These are phyloP conservation scores for Penicillium macrosclerotiorum DNA, from an alignment of 495 filamentous ascomycete species.

Conservation along the genomic window DNA sequence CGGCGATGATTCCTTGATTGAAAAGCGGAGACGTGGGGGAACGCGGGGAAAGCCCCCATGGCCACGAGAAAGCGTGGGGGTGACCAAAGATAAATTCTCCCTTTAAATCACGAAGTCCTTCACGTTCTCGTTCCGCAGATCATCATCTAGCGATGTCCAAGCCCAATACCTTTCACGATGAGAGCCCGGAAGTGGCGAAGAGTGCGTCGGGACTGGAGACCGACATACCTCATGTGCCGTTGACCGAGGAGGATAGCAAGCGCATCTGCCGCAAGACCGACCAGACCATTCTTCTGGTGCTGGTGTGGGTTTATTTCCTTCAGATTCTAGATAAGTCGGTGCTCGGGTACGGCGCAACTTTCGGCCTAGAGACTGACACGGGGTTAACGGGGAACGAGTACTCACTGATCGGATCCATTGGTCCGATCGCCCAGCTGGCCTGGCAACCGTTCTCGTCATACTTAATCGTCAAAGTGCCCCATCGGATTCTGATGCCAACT, in stretches of 20 bases:
- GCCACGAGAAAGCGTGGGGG: conserved; percentile 6
- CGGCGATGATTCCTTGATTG: neutral
- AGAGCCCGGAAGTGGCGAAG: conserved; percentile 7
- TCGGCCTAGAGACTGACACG: conserved; percentile 56
- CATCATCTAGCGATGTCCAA: conserved; percentile 16
- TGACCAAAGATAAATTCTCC: conserved; percentile 1
- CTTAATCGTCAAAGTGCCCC: conserved; percentile 65
- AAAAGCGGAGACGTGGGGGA: conserved; percentile 13
- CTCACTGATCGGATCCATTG: conserved; percentile 60
- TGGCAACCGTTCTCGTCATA: conserved; percentile 66
- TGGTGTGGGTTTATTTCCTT: conserved; percentile 65
- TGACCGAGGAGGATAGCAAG: conserved; percentile 52
- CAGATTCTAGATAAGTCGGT: conserved; percentile 66
- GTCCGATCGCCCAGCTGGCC: conserved; percentile 60
- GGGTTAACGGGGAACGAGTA: conserved; percentile 57
- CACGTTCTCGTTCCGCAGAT: neutral
- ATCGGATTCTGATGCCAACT: conserved; percentile 60
- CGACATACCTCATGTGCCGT: conserved; percentile 25
- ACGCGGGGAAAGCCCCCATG: conserved; percentile 15
- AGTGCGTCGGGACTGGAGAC: neutral
- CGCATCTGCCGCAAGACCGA: conserved; percentile 63
- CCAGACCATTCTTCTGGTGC: conserved; percentile 52
- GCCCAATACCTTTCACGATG: conserved; percentile 15
- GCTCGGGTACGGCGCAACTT: conserved; percentile 61
- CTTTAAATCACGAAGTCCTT: neutral